Conservation (phyloP, 2,329 filamentous ascomycete species). For the Teratosphaeria epicoccoides region DNA sequence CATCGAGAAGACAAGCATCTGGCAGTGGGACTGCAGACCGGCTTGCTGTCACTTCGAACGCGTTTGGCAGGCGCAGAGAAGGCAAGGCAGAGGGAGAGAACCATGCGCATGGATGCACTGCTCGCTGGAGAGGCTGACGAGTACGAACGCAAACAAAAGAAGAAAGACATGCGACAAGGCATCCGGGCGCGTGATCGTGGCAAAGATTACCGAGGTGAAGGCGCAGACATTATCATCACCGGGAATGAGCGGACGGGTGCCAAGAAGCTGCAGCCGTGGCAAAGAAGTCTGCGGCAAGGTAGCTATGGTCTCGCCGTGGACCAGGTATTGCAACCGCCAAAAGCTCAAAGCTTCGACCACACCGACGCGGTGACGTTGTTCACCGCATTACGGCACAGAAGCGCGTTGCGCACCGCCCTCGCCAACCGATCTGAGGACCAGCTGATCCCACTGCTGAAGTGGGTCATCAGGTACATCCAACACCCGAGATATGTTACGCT, state of each 20-base stretch:
- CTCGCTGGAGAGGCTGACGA: slow-evolving; percentile 67
- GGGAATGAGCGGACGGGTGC: slow-evolving; percentile 54
- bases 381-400: slow-evolving; percentile 75
- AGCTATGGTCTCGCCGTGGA: slow-evolving; percentile 71
- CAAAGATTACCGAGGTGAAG: slow-evolving; percentile 73
- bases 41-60: slow-evolving; percentile 81
- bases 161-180: slow-evolving; percentile 48
- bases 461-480: slow-evolving; percentile 69
- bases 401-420: slow-evolving; percentile 70
- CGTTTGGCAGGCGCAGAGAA: slow-evolving; percentile 78
- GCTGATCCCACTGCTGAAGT: slow-evolving; percentile 71
- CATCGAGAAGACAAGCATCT: slow-evolving; percentile 79
- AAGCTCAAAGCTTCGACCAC: slow-evolving; percentile 11
- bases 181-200: slow-evolving; percentile 52
- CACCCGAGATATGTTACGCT: slow-evolving; percentile 73
- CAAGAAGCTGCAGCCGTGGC: slow-evolving; percentile 65
- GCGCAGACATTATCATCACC: slow-evolving; percentile 79
- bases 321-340: slow-evolving; percentile 47
- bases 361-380: slow-evolving; percentile 59
- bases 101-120: slow-evolving; percentile 75
- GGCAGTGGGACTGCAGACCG: slow-evolving; percentile 88
- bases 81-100: slow-evolving; percentile 60
- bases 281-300: slow-evolving; percentile 66
- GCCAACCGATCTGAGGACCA: slow-evolving; percentile 69
- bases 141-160: slow-evolving; percentile 61